Conservation (phyloP, 805 yeast species). For the Kuraishia floccosa region DNA sequence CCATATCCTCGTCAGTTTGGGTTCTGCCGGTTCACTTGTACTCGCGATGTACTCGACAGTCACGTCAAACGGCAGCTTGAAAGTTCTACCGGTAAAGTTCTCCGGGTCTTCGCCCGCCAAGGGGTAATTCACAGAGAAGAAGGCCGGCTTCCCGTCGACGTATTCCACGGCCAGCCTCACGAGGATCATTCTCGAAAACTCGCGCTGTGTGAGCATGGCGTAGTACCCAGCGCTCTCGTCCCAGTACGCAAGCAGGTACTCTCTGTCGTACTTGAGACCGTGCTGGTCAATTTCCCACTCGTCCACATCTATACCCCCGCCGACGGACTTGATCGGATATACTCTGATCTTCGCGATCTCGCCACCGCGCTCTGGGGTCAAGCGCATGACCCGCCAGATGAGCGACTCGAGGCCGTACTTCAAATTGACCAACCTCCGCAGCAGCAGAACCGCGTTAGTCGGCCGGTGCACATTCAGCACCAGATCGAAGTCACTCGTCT, state of each 20-base stretch:
- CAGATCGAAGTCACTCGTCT: too few species aligned
- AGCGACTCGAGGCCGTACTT: neutral
- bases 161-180: constrained; percentile 7
- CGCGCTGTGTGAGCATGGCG: constrained; percentile 8
- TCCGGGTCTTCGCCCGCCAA: constrained; percentile 5
- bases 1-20: constrained; percentile 11
- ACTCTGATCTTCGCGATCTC: constrained; percentile 11
- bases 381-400: neutral
- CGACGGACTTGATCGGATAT: constrained; percentile 18
- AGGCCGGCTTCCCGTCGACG: too few species aligned
- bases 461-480: too few species aligned
- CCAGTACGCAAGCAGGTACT: constrained; percentile 11
- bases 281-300: constrained; percentile 14
- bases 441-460: neutral
- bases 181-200: constrained; percentile 6
- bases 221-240: constrained; percentile 7
- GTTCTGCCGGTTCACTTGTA: neutral
- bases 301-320: constrained; percentile 12
- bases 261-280: constrained; percentile 17
- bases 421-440: neutral
- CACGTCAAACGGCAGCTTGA: constrained; percentile 10
- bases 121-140: constrained; percentile 1
- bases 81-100: neutral
- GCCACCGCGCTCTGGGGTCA: constrained; percentile 10
- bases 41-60: constrained; percentile 4